Evolutionary conservation across 345 rosid genomes (phyloP).

Genomic region (Clausena lansium): DNA sequence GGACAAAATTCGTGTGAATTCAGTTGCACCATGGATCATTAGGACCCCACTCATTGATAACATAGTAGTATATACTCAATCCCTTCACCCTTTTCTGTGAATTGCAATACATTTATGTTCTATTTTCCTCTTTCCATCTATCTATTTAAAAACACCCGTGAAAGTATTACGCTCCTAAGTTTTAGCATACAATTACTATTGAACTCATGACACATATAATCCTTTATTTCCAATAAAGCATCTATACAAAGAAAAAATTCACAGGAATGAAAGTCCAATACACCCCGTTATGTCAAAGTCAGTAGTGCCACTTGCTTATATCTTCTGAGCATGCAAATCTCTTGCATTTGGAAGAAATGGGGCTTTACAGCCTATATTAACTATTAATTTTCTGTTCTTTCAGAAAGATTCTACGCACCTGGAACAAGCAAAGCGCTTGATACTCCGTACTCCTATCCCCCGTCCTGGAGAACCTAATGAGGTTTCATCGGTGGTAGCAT

Average conservation of each 20-base stretch:
- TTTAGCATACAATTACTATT: too few relatives aligned
- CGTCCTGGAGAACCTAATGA: not conserved
- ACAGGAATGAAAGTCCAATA: too few relatives aligned
- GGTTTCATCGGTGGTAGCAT: slow-evolving; percentile 30
- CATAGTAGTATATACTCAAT: not conserved
- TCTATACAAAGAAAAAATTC: too few relatives aligned
- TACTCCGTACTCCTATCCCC: slow-evolving; percentile 30
- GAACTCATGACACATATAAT: too few relatives aligned
- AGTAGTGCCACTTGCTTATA: not conserved
- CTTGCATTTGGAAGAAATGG: not conserved
- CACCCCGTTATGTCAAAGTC: not conserved
- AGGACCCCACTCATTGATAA: slow-evolving; percentile 28
- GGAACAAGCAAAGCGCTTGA: not conserved
- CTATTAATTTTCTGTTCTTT: not conserved
- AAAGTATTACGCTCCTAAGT: too few relatives aligned
- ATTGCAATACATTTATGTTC: not conserved
- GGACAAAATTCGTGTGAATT: slow-evolving; percentile 39
- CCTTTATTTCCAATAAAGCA: too few relatives aligned
- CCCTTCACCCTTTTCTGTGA: not conserved
- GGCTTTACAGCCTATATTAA: not conserved
- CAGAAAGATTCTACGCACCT: not conserved
- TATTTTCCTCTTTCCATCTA: too few relatives aligned
- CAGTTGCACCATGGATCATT: slow-evolving; percentile 38
- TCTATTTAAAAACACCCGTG: too few relatives aligned
- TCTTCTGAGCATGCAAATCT: not conserved